Conservation (phyloP, 2,329 filamentous ascomycete genomes). For the Tolypocladium guangdongense region DNA sequence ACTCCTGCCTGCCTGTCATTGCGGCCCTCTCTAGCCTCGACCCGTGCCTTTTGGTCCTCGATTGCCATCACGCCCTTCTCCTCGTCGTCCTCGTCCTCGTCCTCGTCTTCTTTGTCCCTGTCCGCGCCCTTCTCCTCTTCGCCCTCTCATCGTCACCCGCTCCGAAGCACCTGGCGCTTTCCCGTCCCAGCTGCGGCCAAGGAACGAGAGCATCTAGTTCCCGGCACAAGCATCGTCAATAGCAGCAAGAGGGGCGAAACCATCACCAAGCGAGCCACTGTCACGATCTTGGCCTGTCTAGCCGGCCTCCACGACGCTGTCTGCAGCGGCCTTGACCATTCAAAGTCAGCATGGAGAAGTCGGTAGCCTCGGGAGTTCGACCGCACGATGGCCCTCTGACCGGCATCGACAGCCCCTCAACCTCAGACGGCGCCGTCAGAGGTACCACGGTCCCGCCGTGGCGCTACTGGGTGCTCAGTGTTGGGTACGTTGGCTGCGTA, state of each 20-base stretch:
- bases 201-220: neutral
- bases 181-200: neutral
- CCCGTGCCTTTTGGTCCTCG: neutral
- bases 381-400: neutral
- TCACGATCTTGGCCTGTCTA: neutral
- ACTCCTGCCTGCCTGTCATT: neutral
- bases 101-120: neutral
- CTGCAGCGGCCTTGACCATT: neutral
- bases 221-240: neutral
- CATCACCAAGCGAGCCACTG: neutral
- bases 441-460: slow-evolving; percentile 12
- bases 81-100: neutral
- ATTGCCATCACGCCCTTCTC: neutral
- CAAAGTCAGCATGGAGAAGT: neutral
- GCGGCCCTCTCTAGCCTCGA: neutral
- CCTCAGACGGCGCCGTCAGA: neutral
- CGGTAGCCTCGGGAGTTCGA: neutral
- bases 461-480: slow-evolving; percentile 22
- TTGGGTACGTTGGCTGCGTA: slow-evolving; percentile 16
- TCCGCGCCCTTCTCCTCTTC: neutral
- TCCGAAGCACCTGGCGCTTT: neutral
- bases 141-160: neutral
- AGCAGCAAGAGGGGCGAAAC: neutral
- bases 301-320: neutral
- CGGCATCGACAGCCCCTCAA: neutral